Evolutionary conservation across 2,329 filamentous ascomycete species (phyloP).

Genomic region (Didymellaceae sp.): DNA sequence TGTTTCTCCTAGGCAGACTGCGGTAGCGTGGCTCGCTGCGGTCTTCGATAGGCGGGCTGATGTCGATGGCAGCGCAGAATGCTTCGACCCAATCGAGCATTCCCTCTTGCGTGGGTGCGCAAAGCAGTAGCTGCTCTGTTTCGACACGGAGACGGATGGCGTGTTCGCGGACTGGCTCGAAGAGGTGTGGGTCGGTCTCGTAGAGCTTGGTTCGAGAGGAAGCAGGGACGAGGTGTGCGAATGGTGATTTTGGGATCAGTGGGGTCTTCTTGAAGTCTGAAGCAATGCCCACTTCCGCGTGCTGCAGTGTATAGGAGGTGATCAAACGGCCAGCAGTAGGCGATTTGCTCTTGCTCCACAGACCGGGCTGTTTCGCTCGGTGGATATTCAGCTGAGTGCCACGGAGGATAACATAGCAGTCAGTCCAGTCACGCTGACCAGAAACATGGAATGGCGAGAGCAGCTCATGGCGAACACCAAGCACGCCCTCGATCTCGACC

Average conservation of each 20-base stretch:
- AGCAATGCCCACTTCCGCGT: conserved; percentile 77
- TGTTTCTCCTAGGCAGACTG: conserved; percentile 54
- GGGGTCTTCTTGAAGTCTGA: conserved; percentile 70
- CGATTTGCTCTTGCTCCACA: conserved; percentile 56
- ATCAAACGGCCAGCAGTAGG: conserved; percentile 64
- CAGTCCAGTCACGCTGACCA: conserved; percentile 68
- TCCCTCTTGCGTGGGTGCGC: conserved; percentile 67
- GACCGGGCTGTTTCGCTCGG: conserved; percentile 63
- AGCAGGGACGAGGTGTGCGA: conserved; percentile 54
- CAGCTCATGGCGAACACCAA: conserved; percentile 69
- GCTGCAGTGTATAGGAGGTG: conserved; percentile 73
- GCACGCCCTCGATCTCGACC: conserved; percentile 38
- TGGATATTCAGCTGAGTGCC: conserved; percentile 73
- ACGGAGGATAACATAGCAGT: conserved; percentile 67
- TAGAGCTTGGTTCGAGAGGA: conserved; percentile 49
- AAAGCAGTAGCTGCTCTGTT: conserved; percentile 75
- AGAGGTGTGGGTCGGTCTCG: conserved; percentile 56
- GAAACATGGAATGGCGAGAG: conserved; percentile 68
- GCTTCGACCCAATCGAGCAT: conserved; percentile 74
- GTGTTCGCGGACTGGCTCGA: conserved; percentile 58
- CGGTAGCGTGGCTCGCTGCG: conserved; percentile 58
- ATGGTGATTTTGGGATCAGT: conserved; percentile 52
- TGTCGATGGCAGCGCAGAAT: conserved; percentile 73
- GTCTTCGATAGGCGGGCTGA: conserved; percentile 74
- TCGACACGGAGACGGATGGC: conserved; percentile 76